Evolutionary conservation across 768 basidiomycete genomes (phyloP), one percentile per base, ranked within the genome.

Genomic region (Cantharellus cinnabarinus): DNA sequence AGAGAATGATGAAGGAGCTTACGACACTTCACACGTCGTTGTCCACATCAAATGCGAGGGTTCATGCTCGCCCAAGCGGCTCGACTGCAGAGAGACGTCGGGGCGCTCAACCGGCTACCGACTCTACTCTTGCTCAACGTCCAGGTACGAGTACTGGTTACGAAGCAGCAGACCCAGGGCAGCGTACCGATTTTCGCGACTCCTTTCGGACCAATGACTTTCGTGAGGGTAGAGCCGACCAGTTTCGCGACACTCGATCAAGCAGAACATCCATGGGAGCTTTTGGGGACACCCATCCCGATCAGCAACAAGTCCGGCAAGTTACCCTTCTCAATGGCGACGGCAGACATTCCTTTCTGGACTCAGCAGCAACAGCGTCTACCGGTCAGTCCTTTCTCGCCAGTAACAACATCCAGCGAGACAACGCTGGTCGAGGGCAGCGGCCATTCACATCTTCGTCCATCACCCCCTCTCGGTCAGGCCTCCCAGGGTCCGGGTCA

Each of bases 1-100:
- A 88, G 68, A 73, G 78, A 57, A 90, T 89, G 87, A 90, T 91
- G 86, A 81, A 85, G 64, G 84, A 89, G 60, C 79, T 93, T 62
- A 85, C 85, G 55, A 76, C 78, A 3, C 76, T 93, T 52, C 89
- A 93, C 65, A 85, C 87, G 50, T 76, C 75, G 60, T 89, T 93
- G 79, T 81, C 83, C 7, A 74, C 75, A 53, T 58, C 61, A 39
- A 72, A 73, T 56, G 71, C 64, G 15, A 52, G 50, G 38, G 44
- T 58, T 48, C 44, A 48, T 10, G 29, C 10, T n/a, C 41, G 7
- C n/a, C 41, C 37, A 41, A 4, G 15, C 39, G 44, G 15, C 42
- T 29, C 2, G 20, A 48, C 44, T 29, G 29, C 44, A 29, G 54
- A 65, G 54, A 60, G 60, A 41, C 64, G 60, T 29, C 62, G 62